Conservation (phyloP, 129 eudicot species). For the Lactuca saligna region DNA sequence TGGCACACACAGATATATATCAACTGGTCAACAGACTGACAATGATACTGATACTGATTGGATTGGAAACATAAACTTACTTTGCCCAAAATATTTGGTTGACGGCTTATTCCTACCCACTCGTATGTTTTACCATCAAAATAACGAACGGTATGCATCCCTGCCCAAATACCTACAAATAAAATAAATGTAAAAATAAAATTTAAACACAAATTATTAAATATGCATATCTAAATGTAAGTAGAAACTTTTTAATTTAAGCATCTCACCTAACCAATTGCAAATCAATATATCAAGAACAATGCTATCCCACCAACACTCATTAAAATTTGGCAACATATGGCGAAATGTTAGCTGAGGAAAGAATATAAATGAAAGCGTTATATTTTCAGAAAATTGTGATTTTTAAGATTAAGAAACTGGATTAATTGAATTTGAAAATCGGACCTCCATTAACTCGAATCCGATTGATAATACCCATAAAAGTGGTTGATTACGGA, state of each 20-base stretch:
- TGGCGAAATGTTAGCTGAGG: constrained; percentile 96
- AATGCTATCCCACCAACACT: constrained; percentile 99
- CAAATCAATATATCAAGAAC: constrained; percentile 91
- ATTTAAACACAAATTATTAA: neutral
- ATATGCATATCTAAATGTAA: neutral
- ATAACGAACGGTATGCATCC: constrained; percentile 93
- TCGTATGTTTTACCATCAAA: constrained; percentile 95
- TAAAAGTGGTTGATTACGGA: constrained; percentile 96
- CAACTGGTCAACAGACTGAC: neutral
- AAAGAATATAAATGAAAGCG: neutral
- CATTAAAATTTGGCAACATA: constrained; percentile 96
- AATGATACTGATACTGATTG: neutral
- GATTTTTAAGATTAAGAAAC: constrained; percentile 13
- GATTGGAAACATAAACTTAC: constrained; percentile 39
- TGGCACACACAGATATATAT: constrained; percentile 28
- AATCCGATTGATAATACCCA: constrained; percentile 97
- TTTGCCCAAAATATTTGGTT: constrained; percentile 88
- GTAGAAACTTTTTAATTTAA: neutral
- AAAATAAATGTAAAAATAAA: constrained; percentile 2
- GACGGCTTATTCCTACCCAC: constrained; percentile 98
- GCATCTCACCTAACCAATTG: constrained; percentile 89
- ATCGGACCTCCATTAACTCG: constrained; percentile 89
- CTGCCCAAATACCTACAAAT: constrained; percentile 90
- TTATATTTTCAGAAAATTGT: neutral
- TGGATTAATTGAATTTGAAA: neutral